Evolutionary conservation across 208 protist genomes (phyloP).

Genomic region (Crithidia bombi): DNA sequence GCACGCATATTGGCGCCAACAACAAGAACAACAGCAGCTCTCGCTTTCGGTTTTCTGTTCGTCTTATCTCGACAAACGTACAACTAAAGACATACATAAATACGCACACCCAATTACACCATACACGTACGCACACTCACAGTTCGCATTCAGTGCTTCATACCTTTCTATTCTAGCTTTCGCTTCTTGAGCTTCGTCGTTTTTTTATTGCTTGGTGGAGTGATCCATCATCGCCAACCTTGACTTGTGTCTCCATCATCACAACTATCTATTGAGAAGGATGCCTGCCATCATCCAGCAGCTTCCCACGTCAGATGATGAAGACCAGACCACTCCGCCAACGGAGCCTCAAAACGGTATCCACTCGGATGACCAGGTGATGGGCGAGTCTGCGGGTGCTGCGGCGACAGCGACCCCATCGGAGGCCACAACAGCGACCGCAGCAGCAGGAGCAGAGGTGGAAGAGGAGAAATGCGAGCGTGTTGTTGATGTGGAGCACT

Average conservation of each 20-base stretch:
- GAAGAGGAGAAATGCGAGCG: slow-evolving; percentile 8
- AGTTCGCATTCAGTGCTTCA: not conserved
- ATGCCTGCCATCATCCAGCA: slow-evolving; percentile 34
- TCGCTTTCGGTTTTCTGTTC: not conserved
- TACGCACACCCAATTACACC: not conserved
- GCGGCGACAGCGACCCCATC: not conserved
- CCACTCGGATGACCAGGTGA: not conserved
- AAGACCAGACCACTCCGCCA: slow-evolving; percentile 10
- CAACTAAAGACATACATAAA: not conserved
- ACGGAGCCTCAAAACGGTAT: slow-evolving; percentile 5
- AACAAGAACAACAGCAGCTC: not conserved
- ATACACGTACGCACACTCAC: slow-evolving; percentile 6
- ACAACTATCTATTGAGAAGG: no score
- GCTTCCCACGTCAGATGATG: slow-evolving; percentile 31
- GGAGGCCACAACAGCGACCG: not conserved
- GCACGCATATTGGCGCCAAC: no score
- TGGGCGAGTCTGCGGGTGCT: no score
- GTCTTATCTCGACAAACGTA: no score
- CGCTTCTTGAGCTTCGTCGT: no score
- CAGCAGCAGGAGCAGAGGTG: not conserved
- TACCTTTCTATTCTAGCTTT: slow-evolving; percentile 3
- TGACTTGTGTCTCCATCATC: no score
- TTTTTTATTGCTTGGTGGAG: no score
- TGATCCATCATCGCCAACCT: no score
- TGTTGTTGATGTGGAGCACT: slow-evolving; percentile 58